Percentiles rank a stretch among this genome's conserved stretches.
These are phyloP conservation scores for Osmanthus fragrans DNA, from an alignment of 257 asterid genomes.

Conservation along the genomic window DNA sequence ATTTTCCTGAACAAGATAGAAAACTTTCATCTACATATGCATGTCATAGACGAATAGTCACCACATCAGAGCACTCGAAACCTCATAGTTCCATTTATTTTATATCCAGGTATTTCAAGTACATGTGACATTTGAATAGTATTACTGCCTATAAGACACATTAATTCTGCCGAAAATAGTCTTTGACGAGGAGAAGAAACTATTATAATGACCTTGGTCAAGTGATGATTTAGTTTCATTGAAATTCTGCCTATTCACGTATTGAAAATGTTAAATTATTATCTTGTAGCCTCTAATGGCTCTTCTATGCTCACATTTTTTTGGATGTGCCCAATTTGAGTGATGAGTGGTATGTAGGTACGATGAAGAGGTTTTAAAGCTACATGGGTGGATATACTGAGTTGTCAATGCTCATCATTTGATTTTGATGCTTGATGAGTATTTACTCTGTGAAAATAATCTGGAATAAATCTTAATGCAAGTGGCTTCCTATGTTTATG, in stretches of 20 bases:
- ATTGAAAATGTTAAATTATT: not conserved
- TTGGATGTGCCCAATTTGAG: not conserved
- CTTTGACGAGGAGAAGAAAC: not conserved
- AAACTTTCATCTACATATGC: not conserved
- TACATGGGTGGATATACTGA: not conserved
- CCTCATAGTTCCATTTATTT: not conserved
- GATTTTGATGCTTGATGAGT: not conserved
- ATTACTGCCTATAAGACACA: not conserved
- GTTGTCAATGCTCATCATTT: not conserved
- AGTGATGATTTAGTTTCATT: too few relatives aligned
- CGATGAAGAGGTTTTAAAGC: not conserved
- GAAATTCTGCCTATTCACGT: not conserved
- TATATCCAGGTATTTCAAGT: not conserved
- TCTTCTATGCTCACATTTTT: not conserved
- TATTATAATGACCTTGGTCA: not conserved
- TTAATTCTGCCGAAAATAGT: not conserved
- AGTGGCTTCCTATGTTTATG: not conserved
- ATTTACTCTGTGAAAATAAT: not conserved
- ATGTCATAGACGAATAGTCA: not conserved
- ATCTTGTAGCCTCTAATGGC: not conserved
- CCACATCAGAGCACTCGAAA: not conserved
- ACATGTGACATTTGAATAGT: not conserved
- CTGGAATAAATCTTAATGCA: not conserved
- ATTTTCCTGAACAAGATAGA: not conserved
- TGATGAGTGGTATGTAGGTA: not conserved